A percentile compares a stretch with the other conserved stretches of the same genome.
phyloP scores from a whole-genome alignment of 441 rosid genomes.

The Theobroma grandiflorum region DNA sequence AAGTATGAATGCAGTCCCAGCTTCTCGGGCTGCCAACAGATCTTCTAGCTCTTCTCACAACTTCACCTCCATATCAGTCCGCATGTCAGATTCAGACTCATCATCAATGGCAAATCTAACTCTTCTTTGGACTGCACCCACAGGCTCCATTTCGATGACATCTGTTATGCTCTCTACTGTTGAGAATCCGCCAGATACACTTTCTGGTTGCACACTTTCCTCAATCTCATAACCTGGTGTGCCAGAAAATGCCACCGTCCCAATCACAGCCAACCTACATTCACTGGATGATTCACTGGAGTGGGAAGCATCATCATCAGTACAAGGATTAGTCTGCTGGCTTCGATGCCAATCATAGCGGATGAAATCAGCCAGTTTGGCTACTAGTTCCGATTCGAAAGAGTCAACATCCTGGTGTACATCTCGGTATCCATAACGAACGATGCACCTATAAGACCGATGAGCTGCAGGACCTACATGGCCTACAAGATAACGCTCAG shows the following conservation, averaged over 20 bases:
- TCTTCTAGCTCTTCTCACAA: constrained; percentile 73
- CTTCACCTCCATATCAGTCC: constrained; percentile 41
- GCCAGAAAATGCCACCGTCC: constrained; percentile 51
- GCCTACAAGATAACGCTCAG: constrained; percentile 91
- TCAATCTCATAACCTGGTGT: constrained; percentile 65
- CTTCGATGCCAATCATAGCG: constrained; percentile 69
- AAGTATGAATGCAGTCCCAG: constrained; percentile 90
- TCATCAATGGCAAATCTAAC: constrained; percentile 82
- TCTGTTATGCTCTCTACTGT: constrained; percentile 73
- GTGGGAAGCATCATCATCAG: constrained; percentile 50
- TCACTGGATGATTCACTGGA: constrained; percentile 80
- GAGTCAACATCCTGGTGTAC: constrained; percentile 97
- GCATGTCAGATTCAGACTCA: constrained; percentile 42
- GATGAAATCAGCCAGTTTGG: constrained; percentile 79
- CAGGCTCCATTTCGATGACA: constrained; percentile 71
- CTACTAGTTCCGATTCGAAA: constrained; percentile 89
- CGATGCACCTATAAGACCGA: constrained; percentile 92
- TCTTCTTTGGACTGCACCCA: constrained; percentile 43
- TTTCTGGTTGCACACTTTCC: constrained; percentile 67
- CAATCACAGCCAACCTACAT: constrained; percentile 79
- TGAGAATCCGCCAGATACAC: constrained; percentile 74
- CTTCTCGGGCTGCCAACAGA: constrained; percentile 69
- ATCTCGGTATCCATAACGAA: constrained; percentile 96
- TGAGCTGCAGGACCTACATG: constrained; percentile 94
- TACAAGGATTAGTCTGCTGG: constrained; percentile 28